These are phyloP conservation scores for Protostelium mycophagum DNA, from an alignment of 78 protist genomes.

Conservation along the genomic window DNA sequence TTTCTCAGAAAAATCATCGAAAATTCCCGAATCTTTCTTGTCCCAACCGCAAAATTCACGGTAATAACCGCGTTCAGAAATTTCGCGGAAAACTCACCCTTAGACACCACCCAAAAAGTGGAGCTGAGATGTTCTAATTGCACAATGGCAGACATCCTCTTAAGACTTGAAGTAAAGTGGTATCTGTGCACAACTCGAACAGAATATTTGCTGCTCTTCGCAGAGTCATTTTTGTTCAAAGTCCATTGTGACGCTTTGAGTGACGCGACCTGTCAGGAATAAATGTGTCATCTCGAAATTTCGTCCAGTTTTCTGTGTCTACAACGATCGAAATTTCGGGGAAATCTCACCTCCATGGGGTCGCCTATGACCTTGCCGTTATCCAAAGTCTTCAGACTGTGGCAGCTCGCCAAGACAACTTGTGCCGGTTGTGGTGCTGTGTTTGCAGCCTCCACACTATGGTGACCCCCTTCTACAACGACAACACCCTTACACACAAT, in stretches of 20 bases:
- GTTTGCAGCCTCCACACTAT: not conserved
- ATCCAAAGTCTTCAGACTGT: constrained; percentile 61
- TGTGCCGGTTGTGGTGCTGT: not conserved
- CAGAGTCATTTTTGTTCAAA: constrained; percentile 10
- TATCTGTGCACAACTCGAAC: constrained; percentile 72
- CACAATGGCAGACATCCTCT: constrained; percentile 87
- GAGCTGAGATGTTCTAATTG: not conserved
- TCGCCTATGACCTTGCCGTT: constrained; percentile 87
- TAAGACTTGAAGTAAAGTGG: constrained; percentile 79
- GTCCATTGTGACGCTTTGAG: constrained; percentile 72
- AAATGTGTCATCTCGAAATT: not conserved
- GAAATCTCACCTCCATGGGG: constrained; percentile 88
- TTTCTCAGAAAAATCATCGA: constrained; percentile 17
- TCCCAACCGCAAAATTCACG: too few relatives aligned
- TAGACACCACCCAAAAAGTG: not conserved
- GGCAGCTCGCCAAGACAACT: constrained; percentile 83
- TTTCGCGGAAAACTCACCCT: not conserved
- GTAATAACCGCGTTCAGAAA: not conserved
- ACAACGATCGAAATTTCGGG: too few relatives aligned
- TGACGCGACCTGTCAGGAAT: constrained; percentile 74
- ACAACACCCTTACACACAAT: constrained; percentile 81
- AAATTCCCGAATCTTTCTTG: too few relatives aligned
- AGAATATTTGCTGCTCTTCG: constrained; percentile 8
- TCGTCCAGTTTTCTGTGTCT: too few relatives aligned
- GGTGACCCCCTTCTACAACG: constrained; percentile 6